Percentiles rank a stretch among this genome's conserved stretches.
Evolutionary conservation across 2,329 filamentous ascomycete genomes (phyloP).

Genomic region (Aureobasidium melanogenum): DNA sequence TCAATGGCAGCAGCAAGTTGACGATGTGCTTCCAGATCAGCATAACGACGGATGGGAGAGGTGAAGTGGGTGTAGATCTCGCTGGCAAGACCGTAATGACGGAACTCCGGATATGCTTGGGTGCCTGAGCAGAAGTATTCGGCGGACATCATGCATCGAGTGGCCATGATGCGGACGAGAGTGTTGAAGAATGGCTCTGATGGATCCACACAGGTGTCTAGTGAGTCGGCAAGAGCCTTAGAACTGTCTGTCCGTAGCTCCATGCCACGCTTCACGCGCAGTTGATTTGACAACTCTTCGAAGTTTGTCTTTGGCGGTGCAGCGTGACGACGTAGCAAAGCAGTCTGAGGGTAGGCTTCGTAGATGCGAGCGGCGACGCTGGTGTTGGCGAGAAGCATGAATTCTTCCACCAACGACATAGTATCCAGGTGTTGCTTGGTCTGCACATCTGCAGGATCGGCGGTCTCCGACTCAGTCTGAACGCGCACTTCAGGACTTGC

Average conservation of each 20-base stretch:
- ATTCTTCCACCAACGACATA: constrained; percentile 96
- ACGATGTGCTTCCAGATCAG: constrained; percentile 88
- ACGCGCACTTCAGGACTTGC: constrained; percentile 98
- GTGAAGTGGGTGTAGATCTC: constrained; percentile 99
- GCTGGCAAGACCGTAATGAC: constrained; percentile 90
- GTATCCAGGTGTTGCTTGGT: constrained; percentile 91
- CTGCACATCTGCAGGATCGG: constrained; percentile 91
- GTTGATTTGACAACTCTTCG: constrained; percentile 83
- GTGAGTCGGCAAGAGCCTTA: constrained; percentile 83
- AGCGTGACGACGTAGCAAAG: constrained; percentile 83
- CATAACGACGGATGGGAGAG: constrained; percentile 91
- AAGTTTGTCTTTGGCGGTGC: constrained; percentile 94
- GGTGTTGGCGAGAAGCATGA: constrained; percentile 98
- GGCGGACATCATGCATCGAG: constrained; percentile 97
- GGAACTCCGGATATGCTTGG: constrained; percentile 86
- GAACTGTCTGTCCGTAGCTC: constrained; percentile 79
- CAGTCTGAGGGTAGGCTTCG: constrained; percentile 87
- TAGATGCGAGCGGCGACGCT: constrained; percentile 87
- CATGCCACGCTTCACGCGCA: constrained; percentile 75
- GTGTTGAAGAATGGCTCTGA: constrained; percentile 96
- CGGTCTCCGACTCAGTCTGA: constrained; percentile 89
- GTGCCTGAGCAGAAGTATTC: constrained; percentile 97
- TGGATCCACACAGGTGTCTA: constrained; percentile 74
- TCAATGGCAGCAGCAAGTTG: constrained; percentile 93
- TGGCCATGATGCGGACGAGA: constrained; percentile 91